A percentile compares a stretch with the other conserved stretches of the same genome.
Conservation (phyloP, 2,329 filamentous ascomycete genomes). For the Penicillium psychrosexuale region DNA sequence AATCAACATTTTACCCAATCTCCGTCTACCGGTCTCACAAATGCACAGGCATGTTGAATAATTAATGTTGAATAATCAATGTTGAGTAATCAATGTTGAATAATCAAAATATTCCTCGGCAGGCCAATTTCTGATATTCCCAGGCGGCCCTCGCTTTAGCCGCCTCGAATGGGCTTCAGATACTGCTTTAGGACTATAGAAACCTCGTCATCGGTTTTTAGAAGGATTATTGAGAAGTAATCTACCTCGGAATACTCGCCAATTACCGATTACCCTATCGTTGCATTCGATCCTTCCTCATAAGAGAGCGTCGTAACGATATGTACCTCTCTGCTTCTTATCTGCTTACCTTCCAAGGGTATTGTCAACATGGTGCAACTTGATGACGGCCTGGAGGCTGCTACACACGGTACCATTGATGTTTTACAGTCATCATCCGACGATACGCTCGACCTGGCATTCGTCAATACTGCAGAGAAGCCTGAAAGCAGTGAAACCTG, state of each 20-base stretch:
- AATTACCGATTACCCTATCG: background rate
- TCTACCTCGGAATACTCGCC: no score
- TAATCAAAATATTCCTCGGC: background rate
- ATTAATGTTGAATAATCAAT: constrained; percentile 4
- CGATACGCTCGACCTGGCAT: background rate
- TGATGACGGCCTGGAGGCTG: background rate
- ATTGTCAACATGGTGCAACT: background rate
- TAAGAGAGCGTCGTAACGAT: background rate
- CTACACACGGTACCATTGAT: background rate
- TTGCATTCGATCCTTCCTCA: no score
- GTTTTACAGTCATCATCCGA: background rate
- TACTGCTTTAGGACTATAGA: background rate
- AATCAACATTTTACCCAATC: background rate
- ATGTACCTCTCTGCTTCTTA: background rate
- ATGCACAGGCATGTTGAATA: background rate
- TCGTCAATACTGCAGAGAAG: background rate
- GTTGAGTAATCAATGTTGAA: constrained; percentile 8
- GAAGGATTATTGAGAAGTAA: background rate
- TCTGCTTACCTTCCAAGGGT: background rate
- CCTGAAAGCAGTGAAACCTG: background rate
- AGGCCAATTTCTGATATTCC: background rate
- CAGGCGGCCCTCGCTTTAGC: background rate
- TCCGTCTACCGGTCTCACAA: background rate
- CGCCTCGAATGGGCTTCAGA: background rate
- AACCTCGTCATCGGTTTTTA: background rate